Conservation (phyloP, 2,329 filamentous ascomycete species). For the Beauveria brongniartii region DNA sequence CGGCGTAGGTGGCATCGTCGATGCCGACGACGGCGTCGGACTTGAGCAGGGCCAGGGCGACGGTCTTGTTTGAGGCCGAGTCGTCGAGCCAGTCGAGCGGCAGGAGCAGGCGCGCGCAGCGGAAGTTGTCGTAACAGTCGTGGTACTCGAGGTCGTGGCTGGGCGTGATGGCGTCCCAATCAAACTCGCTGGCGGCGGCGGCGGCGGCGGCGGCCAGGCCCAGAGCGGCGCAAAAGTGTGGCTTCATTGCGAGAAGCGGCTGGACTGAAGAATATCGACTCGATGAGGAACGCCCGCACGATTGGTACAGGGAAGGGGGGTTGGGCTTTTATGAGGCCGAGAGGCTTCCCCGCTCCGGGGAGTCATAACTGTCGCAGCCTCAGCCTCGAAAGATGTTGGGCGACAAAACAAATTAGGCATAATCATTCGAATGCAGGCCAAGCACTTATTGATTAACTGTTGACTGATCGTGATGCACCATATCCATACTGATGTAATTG, state of each 20-base stretch:
- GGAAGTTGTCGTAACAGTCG: conserved; percentile 29
- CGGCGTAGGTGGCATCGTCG: conserved; percentile 30
- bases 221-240: background rate
- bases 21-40: conserved; percentile 31
- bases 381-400: background rate
- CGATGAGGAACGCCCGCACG: background rate
- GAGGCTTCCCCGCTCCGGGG: background rate
- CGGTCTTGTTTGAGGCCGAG: conserved; percentile 19
- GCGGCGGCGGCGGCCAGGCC: background rate
- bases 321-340: background rate
- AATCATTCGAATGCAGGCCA: too few relatives aligned
- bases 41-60: conserved; percentile 33
- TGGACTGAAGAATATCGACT: too few relatives aligned
- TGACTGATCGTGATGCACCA: too few relatives aligned
- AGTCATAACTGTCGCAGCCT: background rate
- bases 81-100: conserved; percentile 34
- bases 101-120: conserved; percentile 34
- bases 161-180: conserved; percentile 29
- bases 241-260: background rate
- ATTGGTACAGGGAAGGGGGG: background rate
- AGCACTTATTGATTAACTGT: too few relatives aligned
- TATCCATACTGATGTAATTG: too few relatives aligned
- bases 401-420: too few relatives aligned
- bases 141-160: conserved; percentile 29
- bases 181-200: conserved; percentile 19